Base-by-base conservation (phyloP, 2,329 filamentous ascomycete species). In the Pseudohalonectria lignicola region DNA sequence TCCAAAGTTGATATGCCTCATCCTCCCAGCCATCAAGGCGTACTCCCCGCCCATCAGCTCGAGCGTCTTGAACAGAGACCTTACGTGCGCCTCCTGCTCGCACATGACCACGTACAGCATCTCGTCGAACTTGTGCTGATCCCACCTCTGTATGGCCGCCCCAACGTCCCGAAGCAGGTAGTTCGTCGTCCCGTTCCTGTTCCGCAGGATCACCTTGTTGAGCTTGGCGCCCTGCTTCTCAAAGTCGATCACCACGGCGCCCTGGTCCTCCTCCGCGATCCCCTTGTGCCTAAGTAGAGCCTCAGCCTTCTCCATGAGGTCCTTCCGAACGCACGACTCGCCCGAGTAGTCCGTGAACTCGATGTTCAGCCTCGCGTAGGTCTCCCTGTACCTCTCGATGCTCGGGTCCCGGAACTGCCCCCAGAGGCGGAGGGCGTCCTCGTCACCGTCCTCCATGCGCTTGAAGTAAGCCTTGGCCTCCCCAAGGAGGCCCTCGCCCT, bases 151-250 rank as follows among this genome's bases (percentile, higher is more conserved):
- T 15, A 75, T 54, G 23, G 74, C 76, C 5, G 76, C 76, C 11
- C 75, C 80, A 31, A 85, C 74, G 52, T 85, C 80, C 48, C 81
- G 71, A 20, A 80, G 78, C 26, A 84, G 64, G 55, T 85, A 85
- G 1, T 79, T 67, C 10, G 74, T 74, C 2, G 76, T 82, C 28
- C 80, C 80, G 42, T 50, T 53, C 8, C 78, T 74, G 52, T 76
- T 77, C 46, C 80, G 67, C 34, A 85, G 64, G 26, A 84, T 69
- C 0, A 77, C 77, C 45, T 76, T 77, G 15, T 79, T 80, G 2
- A 84, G 67, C 54, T 79, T 83, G 3, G 69, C 67, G 6, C 70
- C 67, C 51, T 85, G 75, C 52, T 84, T 82, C 25, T 69, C 65
- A 41, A 86, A 76, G 55, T 86, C 78, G 36, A 85, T 76, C 45